Base-by-base conservation (phyloP, 1,284 basidiomycete species). In the Ganoderma resinaceum region DNA sequence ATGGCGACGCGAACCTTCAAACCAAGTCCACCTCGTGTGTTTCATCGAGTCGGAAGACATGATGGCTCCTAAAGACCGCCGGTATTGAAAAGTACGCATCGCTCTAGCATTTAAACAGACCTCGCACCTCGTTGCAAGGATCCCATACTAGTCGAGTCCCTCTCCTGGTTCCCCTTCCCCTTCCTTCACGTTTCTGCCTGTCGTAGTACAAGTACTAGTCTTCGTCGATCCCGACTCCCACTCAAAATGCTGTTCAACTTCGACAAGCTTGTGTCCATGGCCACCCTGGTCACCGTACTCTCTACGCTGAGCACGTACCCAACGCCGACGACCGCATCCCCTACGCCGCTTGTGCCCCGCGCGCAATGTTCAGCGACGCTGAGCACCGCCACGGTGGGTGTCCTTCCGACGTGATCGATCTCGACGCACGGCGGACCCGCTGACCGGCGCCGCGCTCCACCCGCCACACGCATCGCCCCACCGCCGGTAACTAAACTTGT, bases 311-410 rank as follows among this genome's bases (percentile, higher is more conserved):
- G 57, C 43, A 37, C 64, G 16, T 38, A 62, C 60, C 57, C 62
- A 1, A 29, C 58, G 2, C 5, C 38, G 53, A 61, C 61, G 31
- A 33, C 43, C 57, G 63, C 67, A 26, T 62, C 57, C 0, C 49
- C 68, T 1, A 4, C 23, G 29, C 11, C 9, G 6, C 57, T 69
- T 26, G 42, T 43, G 2, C 33, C 42, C 9, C 68, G 64, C 58
- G 68, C 57, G 11, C 68, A 69, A 49, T 69, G 68, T 52, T 46
- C 64, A 33, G 65, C 68, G 38, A 69, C 65, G n/a, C 62, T 69
- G 43, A 66, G 61, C 61, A 61, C 57, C 33, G 65, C 64, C 23
- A 46, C 43, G 14, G 67, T 69, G 40, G 46, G 67, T 38, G 20
- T 26, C 31, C 38, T 4, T 40, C 29, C 9, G n/a, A n/a, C n/a